Conservation (phyloP, 1,284 basidiomycete species). For the Boletus sp. region DNA sequence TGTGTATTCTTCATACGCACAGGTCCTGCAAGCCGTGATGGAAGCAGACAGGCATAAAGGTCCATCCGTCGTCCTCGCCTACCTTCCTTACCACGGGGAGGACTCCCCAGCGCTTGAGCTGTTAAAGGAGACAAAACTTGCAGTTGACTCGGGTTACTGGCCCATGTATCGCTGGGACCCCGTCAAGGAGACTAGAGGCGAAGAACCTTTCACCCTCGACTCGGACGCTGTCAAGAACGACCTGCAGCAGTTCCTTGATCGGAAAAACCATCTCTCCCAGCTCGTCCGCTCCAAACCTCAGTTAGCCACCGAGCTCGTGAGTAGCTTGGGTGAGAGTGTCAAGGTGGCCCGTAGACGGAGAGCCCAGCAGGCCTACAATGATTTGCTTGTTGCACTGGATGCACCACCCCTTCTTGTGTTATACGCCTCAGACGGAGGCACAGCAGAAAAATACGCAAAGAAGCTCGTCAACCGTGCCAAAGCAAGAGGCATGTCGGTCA, state of each 20-base stretch:
- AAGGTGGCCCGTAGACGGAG: constrained; percentile 81
- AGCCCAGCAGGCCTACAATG: constrained; percentile 84
- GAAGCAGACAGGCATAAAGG: constrained; percentile 92
- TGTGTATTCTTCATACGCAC: constrained; percentile 92
- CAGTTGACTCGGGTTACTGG: constrained; percentile 97
- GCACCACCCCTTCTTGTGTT: constrained; percentile 87
- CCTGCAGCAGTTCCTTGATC: constrained; percentile 91
- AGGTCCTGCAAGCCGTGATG: constrained; percentile 87
- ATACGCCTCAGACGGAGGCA: constrained; percentile 92
- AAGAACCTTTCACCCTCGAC: constrained; percentile 90
- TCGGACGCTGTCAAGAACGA: constrained; percentile 94
- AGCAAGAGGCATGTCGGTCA: constrained; percentile 79
- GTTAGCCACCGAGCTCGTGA: constrained; percentile 81
- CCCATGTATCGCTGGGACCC: constrained; percentile 99
- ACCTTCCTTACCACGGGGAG: constrained; percentile 85
- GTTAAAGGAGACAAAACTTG: constrained; percentile 95
- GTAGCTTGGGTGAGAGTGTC: constrained; percentile 80
- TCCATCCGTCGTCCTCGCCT: constrained; percentile 90
- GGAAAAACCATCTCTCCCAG: constrained; percentile 94
- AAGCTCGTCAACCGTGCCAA: constrained; percentile 81
- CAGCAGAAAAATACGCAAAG: constrained; percentile 94
- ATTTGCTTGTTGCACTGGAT: constrained; percentile 81
- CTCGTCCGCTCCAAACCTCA: constrained; percentile 79
- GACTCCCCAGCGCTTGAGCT: constrained; percentile 81
- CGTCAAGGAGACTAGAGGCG: constrained; percentile 65